Base-by-base conservation (phyloP, 2,329 filamentous ascomycete species). In the Clarireedia monteithiana region DNA sequence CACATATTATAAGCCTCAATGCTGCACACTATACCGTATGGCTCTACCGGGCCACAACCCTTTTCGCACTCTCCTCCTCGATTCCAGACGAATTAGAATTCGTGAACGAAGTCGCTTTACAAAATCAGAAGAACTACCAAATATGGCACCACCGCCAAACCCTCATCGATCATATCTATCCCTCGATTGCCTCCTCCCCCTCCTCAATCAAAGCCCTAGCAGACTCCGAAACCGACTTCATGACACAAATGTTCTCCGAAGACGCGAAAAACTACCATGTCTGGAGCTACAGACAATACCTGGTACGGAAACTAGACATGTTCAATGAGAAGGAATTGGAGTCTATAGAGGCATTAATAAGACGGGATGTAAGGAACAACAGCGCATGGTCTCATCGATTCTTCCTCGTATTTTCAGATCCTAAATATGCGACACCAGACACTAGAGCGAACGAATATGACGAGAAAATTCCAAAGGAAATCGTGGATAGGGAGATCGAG, bases 231-330 rank as follows among this genome's bases (percentile, higher is more conserved):
- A 77, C 79, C 20, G 77, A 77, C 14, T 97, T 97, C 70, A 80
- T 96, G 58, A 80, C 78, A 58, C 73, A 78, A 48, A 97, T 99
- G 81, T 85, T 99, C 54, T 80, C 79, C 42, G 80, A 88, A 64
- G 94, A 99, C 70, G 83, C 87, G 50, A 99, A 99, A 75, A 99
- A 99, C 75, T 97, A 99, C 71, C 94, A 99, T 70, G 94, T 97
- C 48, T 99, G 94, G 94, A 90, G 86, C 55, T 99, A 97, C 74
- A 81, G 94, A 57, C 90, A 96, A 70, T 84, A 81, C 67, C 71
- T 85, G 20, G 80, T 84, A 42, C 73, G 74, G 51, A 83, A 82
- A 67, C 72, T 87, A 77, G 85, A 83, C 69, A 86, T 74, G 77
- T 96, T 71, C 71, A 50, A 72, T 84, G 47, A 64, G 44, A 55